These are phyloP conservation scores for Candida saitoana DNA, from an alignment of 805 yeast species.

Conservation along the genomic window DNA sequence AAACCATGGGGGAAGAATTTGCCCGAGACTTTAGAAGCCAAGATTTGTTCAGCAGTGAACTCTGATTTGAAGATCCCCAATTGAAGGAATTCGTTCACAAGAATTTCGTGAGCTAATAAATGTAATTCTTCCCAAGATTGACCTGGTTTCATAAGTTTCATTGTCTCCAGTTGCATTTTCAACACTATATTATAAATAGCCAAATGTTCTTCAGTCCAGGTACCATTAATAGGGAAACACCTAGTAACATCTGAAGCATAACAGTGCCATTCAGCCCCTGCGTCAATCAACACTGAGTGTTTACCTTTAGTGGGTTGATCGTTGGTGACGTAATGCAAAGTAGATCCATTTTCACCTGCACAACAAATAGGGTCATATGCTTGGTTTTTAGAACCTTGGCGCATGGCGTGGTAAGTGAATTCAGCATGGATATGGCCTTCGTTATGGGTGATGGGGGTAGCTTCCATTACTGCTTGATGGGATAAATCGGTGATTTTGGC, in stretches of 20 bases:
- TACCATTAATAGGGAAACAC: conserved; percentile 88
- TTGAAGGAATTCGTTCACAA: conserved; percentile 64
- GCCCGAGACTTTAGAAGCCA: conserved; percentile 64
- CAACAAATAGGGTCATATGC: conserved; percentile 96
- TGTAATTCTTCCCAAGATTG: conserved; percentile 84
- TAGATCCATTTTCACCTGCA: conserved; percentile 86
- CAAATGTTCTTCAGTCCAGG: conserved; percentile 84
- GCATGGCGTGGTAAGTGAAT: conserved; percentile 84
- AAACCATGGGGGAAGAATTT: conserved; percentile 93
- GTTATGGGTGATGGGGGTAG: conserved; percentile 77
- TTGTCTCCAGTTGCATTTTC: conserved; percentile 75
- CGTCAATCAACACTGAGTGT: conserved; percentile 78
- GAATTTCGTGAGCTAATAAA: conserved; percentile 68
- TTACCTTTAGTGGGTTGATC: conserved; percentile 52
- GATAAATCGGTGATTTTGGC: conserved; percentile 81
- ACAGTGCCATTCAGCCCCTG: conserved; percentile 95
- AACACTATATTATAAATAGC: conserved; percentile 74
- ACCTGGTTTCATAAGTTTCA: conserved; percentile 77
- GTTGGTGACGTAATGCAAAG: conserved; percentile 84
- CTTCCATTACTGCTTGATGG: conserved; percentile 90
- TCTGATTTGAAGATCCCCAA: conserved; percentile 71
- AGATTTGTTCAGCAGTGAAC: conserved; percentile 58
- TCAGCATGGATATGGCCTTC: conserved; percentile 96
- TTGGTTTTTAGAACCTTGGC: conserved; percentile 88
- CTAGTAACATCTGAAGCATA: conserved; percentile 94